Percentiles rank a stretch among this genome's conserved stretches.
phyloP scores from a whole-genome alignment of 176 grass and related monocot genomes.

The Tillandsia fasciculata region DNA sequence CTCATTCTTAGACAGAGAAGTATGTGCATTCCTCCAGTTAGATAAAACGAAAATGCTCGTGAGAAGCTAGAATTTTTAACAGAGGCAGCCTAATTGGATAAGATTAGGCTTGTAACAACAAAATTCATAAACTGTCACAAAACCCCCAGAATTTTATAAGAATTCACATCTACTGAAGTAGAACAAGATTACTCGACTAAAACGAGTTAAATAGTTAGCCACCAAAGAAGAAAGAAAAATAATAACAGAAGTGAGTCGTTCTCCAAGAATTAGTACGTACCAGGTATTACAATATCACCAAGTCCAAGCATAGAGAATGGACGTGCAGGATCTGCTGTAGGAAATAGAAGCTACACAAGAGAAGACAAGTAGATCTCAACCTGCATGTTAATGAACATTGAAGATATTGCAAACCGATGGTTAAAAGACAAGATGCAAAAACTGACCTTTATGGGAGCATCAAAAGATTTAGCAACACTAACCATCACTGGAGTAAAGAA shows the following conservation, averaged over 20 bases:
- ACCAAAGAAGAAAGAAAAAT: neutral
- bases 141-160: no score
- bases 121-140: no score
- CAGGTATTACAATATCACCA: conserved; percentile 94
- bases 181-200: neutral
- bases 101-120: no score
- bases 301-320: conserved; percentile 93
- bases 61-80: no score
- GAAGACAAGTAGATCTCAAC: conserved; percentile 3
- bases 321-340: conserved; percentile 58
- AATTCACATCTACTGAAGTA: no score
- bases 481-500: conserved; percentile 98
- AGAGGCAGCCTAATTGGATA: no score
- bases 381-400: neutral
- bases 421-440: neutral
- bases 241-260: neutral
- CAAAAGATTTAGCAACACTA: conserved; percentile 98
- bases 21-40: no score
- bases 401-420: no score
- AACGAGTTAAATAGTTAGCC: neutral
- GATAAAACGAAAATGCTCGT: no score
- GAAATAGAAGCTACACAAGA: conserved; percentile 65
- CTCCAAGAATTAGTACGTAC: conserved; percentile 23
- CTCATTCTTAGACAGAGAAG: no score
- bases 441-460: conserved; percentile 90